Conservation (phyloP, 495 filamentous ascomycete genomes). For the Penicillium crystallinum region DNA sequence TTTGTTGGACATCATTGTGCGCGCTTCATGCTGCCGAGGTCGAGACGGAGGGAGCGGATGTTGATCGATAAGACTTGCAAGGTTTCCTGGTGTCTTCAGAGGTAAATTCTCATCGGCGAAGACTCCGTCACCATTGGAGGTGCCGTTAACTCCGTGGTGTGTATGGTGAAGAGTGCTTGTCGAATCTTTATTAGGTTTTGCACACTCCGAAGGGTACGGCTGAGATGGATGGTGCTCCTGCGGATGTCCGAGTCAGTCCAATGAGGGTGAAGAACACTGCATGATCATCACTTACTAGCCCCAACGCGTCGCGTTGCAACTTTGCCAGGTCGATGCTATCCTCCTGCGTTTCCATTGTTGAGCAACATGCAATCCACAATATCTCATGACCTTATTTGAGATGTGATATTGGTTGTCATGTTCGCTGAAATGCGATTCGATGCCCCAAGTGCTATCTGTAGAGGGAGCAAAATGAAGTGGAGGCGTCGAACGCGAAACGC, state of each 20-base stretch:
- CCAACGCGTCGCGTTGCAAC: slow-evolving; percentile 47
- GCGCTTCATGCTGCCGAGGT: slow-evolving; percentile 18
- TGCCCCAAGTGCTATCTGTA: not conserved
- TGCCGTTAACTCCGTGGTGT: not conserved
- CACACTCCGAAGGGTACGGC: slow-evolving; percentile 8
- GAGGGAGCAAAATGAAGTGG: not conserved
- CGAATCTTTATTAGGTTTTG: slow-evolving; percentile 7
- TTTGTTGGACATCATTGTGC: slow-evolving; percentile 4
- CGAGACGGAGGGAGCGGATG: not conserved
- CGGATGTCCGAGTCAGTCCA: slow-evolving; percentile 27
- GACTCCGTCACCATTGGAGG: slow-evolving; percentile 7
- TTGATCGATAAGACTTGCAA: not conserved
- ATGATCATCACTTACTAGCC: slow-evolving; percentile 36
- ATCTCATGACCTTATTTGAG: not conserved
- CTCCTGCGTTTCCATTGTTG: slow-evolving; percentile 42
- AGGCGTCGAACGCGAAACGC: slow-evolving; percentile 9
- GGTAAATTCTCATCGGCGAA: not conserved
- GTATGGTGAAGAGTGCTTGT: not conserved
- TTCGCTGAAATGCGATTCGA: not conserved
- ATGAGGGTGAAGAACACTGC: slow-evolving; percentile 27
- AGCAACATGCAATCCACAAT: not conserved
- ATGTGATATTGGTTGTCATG: too few species aligned
- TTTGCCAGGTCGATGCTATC: slow-evolving; percentile 44
- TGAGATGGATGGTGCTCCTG: slow-evolving; percentile 34
- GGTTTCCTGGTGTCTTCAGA: slow-evolving; percentile 6